Evolutionary conservation across 768 basidiomycete species (phyloP), one percentile per base, ranked within the genome.

Genomic region (Amanita pseudoporphyria): DNA sequence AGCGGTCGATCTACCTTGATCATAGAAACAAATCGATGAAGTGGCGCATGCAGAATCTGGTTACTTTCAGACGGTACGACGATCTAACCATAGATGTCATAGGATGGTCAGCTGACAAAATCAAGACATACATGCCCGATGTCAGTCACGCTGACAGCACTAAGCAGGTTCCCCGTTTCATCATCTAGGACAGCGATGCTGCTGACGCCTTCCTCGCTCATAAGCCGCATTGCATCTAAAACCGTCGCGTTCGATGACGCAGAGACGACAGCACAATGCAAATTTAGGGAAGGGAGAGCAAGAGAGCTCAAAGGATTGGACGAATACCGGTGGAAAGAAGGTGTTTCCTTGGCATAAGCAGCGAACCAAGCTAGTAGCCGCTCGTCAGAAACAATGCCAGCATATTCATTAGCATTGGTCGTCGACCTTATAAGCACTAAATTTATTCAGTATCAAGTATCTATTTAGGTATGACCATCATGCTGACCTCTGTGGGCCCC

Each of bases 161-260:
- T 86, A 48, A 86, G 62, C 48, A 90, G 63, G 39, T 64, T 71
- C 3, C 83, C 79, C 2, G 62, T 70, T 26, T 78, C 79, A 42
- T 82, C 81, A 40, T 87, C 83, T 4, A 86, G 61, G 3, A 90
- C 82, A 13, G 87, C 88, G 39, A 89, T 71, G 56, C 84, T 88
- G 59, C 87, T 88, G 21, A 91, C 86, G 19, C 88, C 88, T 58
- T 84, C 77, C 53, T 87, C 85, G 57, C 85, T 87, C 87, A 91
- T 89, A 24, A 85, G 69, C 52, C 72, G 78, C 88, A 91, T 91
- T 5, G 87, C 87, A 60, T 87, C 83, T 44, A 89, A 67, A 21
- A 89, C 82, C 16, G 74, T 74, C 2, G 78, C 76, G 13, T 69
- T 71, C 38, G 84, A 78, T 4, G 72, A 72, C 4, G 79, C 67